These are phyloP conservation scores for Laguncularia racemosa DNA, from an alignment of 345 rosid species.

Conservation along the genomic window DNA sequence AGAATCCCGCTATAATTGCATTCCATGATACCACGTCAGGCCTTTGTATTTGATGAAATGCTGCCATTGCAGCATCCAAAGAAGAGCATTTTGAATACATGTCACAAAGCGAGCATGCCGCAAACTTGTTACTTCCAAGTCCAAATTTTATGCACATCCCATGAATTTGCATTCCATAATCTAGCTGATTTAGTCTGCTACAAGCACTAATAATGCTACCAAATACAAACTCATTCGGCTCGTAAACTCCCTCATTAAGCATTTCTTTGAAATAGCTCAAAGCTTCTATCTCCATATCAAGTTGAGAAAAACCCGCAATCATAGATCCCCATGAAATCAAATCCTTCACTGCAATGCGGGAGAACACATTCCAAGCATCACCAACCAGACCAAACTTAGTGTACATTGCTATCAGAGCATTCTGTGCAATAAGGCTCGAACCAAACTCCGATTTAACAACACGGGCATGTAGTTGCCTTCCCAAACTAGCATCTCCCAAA, in stretches of 20 bases:
- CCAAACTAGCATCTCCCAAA: slow-evolving; percentile 24
- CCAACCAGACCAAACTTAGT: slow-evolving; percentile 31
- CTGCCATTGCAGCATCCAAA: slow-evolving; percentile 29
- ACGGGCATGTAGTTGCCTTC: slow-evolving; percentile 53
- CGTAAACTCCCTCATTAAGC: slow-evolving; percentile 34
- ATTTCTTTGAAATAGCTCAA: slow-evolving; percentile 34
- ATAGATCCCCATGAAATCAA: slow-evolving; percentile 57
- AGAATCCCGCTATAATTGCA: slow-evolving; percentile 49
- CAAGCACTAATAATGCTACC: slow-evolving; percentile 51
- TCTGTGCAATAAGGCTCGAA: slow-evolving; percentile 37
- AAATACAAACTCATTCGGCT: slow-evolving; percentile 52
- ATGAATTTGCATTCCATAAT: slow-evolving; percentile 51
- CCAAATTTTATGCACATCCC: slow-evolving; percentile 43
- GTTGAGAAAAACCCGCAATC: slow-evolving; percentile 49
- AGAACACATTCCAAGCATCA: slow-evolving; percentile 43
- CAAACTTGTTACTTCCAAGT: slow-evolving; percentile 23
- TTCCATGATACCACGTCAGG: slow-evolving; percentile 61
- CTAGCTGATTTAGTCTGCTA: slow-evolving; percentile 31
- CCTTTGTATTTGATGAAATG: slow-evolving; percentile 34
- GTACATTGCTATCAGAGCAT: slow-evolving; percentile 60
- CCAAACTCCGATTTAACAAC: slow-evolving; percentile 35
- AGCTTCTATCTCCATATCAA: slow-evolving; percentile 45
- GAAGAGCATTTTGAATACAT: slow-evolving; percentile 52
- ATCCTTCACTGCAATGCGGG: slow-evolving; percentile 34
- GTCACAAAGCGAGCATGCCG: slow-evolving; percentile 50